Conservation (phyloP, 2,329 filamentous ascomycete species). For the Aureobasidium melanogenum region DNA sequence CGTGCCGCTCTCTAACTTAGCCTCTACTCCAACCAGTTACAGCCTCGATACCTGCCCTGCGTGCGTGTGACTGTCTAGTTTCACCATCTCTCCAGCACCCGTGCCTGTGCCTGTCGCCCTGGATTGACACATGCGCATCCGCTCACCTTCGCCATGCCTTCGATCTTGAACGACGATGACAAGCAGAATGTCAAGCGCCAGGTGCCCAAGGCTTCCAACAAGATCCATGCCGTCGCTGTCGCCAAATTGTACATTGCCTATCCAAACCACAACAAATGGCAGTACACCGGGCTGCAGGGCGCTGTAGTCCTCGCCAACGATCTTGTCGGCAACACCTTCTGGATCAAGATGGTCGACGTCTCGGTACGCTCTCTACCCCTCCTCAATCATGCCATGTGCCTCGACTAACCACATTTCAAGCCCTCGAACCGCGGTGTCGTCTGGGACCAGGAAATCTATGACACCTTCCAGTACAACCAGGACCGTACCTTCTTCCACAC, state of each 20-base stretch:
- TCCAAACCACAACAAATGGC: conserved; percentile 80
- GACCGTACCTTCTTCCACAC: conserved; percentile 96
- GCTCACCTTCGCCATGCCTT: conserved; percentile 37
- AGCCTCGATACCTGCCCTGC: not conserved
- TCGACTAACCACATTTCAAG: conserved; percentile 34
- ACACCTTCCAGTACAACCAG: conserved; percentile 89
- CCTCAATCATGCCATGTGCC: not conserved
- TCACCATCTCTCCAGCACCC: not conserved
- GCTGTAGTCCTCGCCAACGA: conserved; percentile 89
- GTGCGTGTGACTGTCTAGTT: not conserved
- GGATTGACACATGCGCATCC: not conserved
- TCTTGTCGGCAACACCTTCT: conserved; percentile 88
- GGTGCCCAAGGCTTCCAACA: conserved; percentile 90
- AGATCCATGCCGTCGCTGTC: conserved; percentile 92
- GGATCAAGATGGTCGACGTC: conserved; percentile 95
- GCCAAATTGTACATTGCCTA: conserved; percentile 89
- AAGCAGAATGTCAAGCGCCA: conserved; percentile 93
- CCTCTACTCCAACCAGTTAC: not conserved
- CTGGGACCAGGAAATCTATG: conserved; percentile 97
- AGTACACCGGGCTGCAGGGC: conserved; percentile 85
- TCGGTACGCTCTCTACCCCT: conserved; percentile 55
- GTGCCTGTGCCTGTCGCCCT: not conserved
- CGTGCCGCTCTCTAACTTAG: not conserved
- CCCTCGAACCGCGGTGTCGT: conserved; percentile 74
- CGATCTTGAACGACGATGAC: conserved; percentile 80